Conservation (phyloP, 2,329 filamentous ascomycete species). For the Verticillium nonalfalfae region DNA sequence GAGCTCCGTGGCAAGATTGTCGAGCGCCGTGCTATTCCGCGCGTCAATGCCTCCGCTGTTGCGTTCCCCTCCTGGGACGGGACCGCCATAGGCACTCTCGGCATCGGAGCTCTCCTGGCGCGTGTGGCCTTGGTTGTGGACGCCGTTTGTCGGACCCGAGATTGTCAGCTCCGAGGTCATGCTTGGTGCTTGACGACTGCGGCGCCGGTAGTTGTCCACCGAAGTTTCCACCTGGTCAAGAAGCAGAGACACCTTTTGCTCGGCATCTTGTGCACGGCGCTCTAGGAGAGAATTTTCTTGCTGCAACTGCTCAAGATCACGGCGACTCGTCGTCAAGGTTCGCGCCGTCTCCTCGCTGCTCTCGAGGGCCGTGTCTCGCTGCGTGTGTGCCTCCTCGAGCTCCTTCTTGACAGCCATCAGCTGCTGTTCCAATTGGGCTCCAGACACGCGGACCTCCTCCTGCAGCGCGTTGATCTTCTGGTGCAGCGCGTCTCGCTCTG, state of each 20-base stretch:
- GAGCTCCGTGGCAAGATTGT: constrained; percentile 86
- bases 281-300: constrained; percentile 78
- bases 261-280: constrained; percentile 78
- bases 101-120: constrained; percentile 52
- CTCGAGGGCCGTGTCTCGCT: constrained; percentile 61
- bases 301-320: constrained; percentile 74
- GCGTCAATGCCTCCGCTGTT: constrained; percentile 30
- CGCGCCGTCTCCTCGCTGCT: constrained; percentile 45
- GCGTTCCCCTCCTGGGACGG: constrained; percentile 16
- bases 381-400: constrained; percentile 55
- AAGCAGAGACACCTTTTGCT: constrained; percentile 86
- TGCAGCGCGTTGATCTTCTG: constrained; percentile 65
- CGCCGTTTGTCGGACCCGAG: constrained; percentile 24
- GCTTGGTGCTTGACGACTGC: constrained; percentile 51
- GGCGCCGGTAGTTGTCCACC: constrained; percentile 90
- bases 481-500: constrained; percentile 62
- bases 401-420: constrained; percentile 64
- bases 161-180: constrained; percentile 39
- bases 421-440: constrained; percentile 64
- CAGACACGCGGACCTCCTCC: constrained; percentile 58
- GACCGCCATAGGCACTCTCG: constrained; percentile 57
- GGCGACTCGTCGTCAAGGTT: constrained; percentile 53
- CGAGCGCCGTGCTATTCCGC: constrained; percentile 64
- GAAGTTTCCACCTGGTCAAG: constrained; percentile 92
- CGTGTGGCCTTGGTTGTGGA: constrained; percentile 29